Evolutionary conservation across 352 stramenopile species (phyloP).

Genomic region (Phytophthora tentaculata): DNA sequence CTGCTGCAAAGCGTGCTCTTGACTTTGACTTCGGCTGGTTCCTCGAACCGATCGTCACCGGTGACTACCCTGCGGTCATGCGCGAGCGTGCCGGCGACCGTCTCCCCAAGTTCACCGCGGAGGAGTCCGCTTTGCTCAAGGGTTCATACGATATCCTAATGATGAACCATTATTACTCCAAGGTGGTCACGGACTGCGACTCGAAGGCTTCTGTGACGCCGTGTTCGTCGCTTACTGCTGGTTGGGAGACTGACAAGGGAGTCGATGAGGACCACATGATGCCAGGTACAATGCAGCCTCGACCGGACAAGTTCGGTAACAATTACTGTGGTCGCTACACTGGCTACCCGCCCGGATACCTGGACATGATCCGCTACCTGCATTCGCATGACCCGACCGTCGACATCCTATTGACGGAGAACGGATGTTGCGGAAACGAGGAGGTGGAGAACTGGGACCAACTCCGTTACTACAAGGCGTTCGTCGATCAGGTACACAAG

Average conservation of each 20-base stretch:
- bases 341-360: slow-evolving; percentile 58
- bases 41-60: slow-evolving; percentile 85
- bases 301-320: slow-evolving; percentile 24
- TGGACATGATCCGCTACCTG: slow-evolving; percentile 55
- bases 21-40: slow-evolving; percentile 94
- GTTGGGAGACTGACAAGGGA: slow-evolving; percentile 51
- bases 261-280: slow-evolving; percentile 51
- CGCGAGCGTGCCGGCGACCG: slow-evolving; percentile 72
- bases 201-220: slow-evolving; percentile 35
- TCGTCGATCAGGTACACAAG: slow-evolving; percentile 42
- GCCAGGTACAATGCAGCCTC: slow-evolving; percentile 30
- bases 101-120: slow-evolving; percentile 87
- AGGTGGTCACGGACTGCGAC: slow-evolving; percentile 49
- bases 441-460: slow-evolving; percentile 51
- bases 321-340: slow-evolving; percentile 45
- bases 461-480: slow-evolving; percentile 27
- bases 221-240: slow-evolving; percentile 37
- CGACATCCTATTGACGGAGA: slow-evolving; percentile 53
- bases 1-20: slow-evolving; percentile 79
- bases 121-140: slow-evolving; percentile 74
- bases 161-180: slow-evolving; percentile 91
- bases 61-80: slow-evolving; percentile 94
- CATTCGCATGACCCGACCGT: slow-evolving; percentile 45
- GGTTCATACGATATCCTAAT: slow-evolving; percentile 93
- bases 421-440: slow-evolving; percentile 54